These are phyloP conservation scores for Kuraishia hungarica DNA, from an alignment of 805 yeast species.

Conservation along the genomic window DNA sequence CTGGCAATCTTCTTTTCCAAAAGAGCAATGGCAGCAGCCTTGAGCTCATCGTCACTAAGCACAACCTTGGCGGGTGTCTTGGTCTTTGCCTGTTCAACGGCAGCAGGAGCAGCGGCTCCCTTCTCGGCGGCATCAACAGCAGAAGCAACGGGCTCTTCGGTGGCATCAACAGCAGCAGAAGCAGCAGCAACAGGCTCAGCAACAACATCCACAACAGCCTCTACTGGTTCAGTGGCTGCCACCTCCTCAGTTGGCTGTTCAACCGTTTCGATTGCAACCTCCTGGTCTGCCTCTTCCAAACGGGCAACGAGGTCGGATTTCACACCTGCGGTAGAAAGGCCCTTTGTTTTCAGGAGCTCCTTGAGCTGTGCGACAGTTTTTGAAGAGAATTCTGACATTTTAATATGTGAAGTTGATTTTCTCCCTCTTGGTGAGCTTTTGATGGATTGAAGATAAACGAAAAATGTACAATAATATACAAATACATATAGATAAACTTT, in stretches of 20 bases:
- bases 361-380: constrained; percentile 76
- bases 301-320: constrained; percentile 71
- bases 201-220: constrained; percentile 2
- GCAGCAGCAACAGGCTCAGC: constrained; percentile 1
- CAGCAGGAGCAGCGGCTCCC: constrained; percentile 8
- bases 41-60: constrained; percentile 61
- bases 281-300: constrained; percentile 47
- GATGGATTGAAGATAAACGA: too few species aligned
- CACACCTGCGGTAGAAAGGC: constrained; percentile 65
- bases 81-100: constrained; percentile 10
- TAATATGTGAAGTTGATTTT: neutral
- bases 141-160: constrained; percentile 9
- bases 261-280: constrained; percentile 19
- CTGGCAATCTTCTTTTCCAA: constrained; percentile 61
- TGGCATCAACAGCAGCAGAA: neutral
- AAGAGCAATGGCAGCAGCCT: constrained; percentile 57
- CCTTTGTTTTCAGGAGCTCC: constrained; percentile 60
- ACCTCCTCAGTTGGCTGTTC: constrained; percentile 1
- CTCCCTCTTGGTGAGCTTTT: too few species aligned
- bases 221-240: constrained; percentile 6
- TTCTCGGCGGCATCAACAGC: constrained; percentile 9
- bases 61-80: constrained; percentile 20
- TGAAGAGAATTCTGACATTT: neutral
- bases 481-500: too few species aligned
- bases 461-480: too few species aligned